Evolutionary conservation across 257 asterid species (phyloP).

Genomic region (Salvia miltiorrhiza): DNA sequence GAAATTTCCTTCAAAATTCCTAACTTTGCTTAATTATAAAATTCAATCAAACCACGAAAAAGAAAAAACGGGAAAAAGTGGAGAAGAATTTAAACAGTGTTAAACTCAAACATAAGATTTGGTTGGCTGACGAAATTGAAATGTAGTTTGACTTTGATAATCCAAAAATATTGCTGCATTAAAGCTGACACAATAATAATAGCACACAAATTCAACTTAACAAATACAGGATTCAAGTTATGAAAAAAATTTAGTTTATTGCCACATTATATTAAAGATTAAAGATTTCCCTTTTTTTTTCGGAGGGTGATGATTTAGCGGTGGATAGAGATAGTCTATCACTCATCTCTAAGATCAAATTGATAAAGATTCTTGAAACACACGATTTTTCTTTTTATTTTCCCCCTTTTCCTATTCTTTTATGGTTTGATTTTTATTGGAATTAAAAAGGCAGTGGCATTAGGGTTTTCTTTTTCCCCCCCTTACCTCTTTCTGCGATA

Average conservation of each 20-base stretch:
- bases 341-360: constrained; percentile 31
- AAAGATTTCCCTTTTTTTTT: neutral
- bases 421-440: constrained; percentile 30
- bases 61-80: too few species aligned
- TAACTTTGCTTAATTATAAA: neutral
- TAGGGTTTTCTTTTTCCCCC: constrained; percentile 37
- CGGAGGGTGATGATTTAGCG: constrained; percentile 41
- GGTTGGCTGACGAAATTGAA: constrained; percentile 8
- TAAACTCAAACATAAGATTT: neutral
- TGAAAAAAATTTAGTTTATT: constrained; percentile 19
- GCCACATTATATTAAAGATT: constrained; percentile 26
- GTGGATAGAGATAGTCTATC: constrained; percentile 35
- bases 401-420: constrained; percentile 28
- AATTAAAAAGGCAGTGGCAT: constrained; percentile 36
- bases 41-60: neutral
- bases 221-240: constrained; percentile 19
- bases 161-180: constrained; percentile 23
- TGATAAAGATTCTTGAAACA: constrained; percentile 54
- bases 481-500: constrained; percentile 23
- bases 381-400: constrained; percentile 35
- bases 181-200: constrained; percentile 36
- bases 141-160: constrained; percentile 31
- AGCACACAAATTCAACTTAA: constrained; percentile 22
- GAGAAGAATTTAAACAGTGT: neutral
- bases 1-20: constrained; percentile 4